These are phyloP conservation scores for Thelephora ganbajun DNA, from an alignment of 768 basidiomycete genomes.

Conservation along the genomic window DNA sequence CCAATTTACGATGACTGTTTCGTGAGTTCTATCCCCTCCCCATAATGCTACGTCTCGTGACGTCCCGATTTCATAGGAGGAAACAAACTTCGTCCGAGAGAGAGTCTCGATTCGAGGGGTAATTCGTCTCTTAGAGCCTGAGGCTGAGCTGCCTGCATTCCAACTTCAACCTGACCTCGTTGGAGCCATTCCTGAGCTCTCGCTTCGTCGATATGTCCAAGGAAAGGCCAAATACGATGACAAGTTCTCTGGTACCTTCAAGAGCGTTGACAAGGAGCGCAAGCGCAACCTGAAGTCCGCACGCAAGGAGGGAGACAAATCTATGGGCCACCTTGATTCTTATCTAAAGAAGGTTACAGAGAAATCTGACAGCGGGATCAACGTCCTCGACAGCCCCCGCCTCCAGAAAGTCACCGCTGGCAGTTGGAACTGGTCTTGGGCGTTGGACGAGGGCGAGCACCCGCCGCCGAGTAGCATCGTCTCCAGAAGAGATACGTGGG, in stretches of 20 bases:
- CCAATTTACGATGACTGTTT: conserved; percentile 37
- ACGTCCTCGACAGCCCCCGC: conserved; percentile 11
- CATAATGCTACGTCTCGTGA: neutral
- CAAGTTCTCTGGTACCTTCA: conserved; percentile 46
- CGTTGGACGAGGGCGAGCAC: conserved; percentile 58
- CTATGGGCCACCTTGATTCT: conserved; percentile 33
- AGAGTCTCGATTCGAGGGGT: conserved; percentile 72
- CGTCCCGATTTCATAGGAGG: conserved; percentile 24
- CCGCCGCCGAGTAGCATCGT: conserved; percentile 91
- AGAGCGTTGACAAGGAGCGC: conserved; percentile 54
- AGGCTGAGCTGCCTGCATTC: conserved; percentile 51
- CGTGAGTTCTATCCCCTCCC: conserved; percentile 20
- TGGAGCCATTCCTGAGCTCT: conserved; percentile 62
- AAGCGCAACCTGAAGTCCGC: conserved; percentile 49
- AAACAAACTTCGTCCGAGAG: conserved; percentile 76
- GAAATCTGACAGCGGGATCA: conserved; percentile 9
- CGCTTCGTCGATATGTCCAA: conserved; percentile 63
- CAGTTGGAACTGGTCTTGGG: conserved; percentile 79
- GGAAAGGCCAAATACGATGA: conserved; percentile 45
- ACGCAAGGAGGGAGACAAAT: conserved; percentile 43
- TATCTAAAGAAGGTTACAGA: conserved; percentile 15
- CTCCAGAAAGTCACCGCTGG: conserved; percentile 26
- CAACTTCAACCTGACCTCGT: conserved; percentile 50
- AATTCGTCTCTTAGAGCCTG: conserved; percentile 71
- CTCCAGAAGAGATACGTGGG: conserved; percentile 73